Base-by-base conservation (phyloP, 305 asterid genomes). In the Fraxinus latifolia region DNA sequence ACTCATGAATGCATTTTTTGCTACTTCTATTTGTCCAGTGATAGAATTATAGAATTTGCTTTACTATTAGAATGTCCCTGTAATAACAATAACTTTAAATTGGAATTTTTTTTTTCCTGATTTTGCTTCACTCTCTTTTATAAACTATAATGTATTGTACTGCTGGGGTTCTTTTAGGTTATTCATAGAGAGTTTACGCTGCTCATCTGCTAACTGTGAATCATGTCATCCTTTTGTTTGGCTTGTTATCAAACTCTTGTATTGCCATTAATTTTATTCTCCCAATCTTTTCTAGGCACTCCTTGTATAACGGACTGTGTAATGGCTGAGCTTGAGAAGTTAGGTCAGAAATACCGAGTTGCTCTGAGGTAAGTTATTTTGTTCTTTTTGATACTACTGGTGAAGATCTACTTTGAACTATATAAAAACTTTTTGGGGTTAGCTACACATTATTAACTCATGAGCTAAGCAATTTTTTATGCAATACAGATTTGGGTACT, bases 291-390 rank as follows among this genome's bases (percentile, higher is more conserved):
- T 85, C 3, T 60, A 94, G 99, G 98, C 85, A 96, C 98, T 84
- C 99, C 99, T 82, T 96, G 98, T 85, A 94, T 96, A 65, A 94
- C 98, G 0, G 99, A 96, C 85, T 96, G 99, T 81, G 98, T 94
- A 42, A 94, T 96, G 98, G 99, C 99, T 9, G 99, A 96, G 96
- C 99, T 96, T 76, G 99, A 96, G 91, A 96, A 96, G 89, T 79
- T 96, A 86, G 99, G 99, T 73, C 91, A 87, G 86, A 96, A 93
- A 76, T 96, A 94, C 85, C 91, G 98, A 67, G 99, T 96, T 83
- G 98, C 99, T 84, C 86, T 96, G 74, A 93, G 97, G 99, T 89
- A 88, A 12, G 78, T 81, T 78, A 50, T 79, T 75, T 23, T 27
- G 5, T 74, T 53, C 21, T n/a, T 78, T 55, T 19, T 55, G 7